These are phyloP conservation scores for Astraeus odoratus DNA, from an alignment of 768 basidiomycete genomes.

Conservation along the genomic window DNA sequence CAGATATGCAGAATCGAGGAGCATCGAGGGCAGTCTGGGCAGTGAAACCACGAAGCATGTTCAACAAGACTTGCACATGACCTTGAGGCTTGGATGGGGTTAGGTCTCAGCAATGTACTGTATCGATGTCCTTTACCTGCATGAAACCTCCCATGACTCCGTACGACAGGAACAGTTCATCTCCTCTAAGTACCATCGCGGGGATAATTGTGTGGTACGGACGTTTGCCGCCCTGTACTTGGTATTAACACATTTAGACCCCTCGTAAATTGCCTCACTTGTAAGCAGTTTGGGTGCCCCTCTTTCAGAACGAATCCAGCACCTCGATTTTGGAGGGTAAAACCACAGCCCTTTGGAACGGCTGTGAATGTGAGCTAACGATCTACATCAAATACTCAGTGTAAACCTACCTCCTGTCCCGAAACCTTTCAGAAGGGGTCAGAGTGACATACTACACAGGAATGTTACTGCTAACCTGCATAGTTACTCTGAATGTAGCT, in stretches of 20 bases:
- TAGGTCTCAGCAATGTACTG: background rate
- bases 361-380: conserved; percentile 36
- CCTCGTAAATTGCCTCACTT: conserved; percentile 36
- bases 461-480: conserved; percentile 42
- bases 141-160: conserved; percentile 93
- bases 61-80: conserved; percentile 90
- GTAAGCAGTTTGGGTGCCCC: conserved; percentile 78
- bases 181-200: conserved; percentile 68
- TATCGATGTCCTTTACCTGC: conserved; percentile 44
- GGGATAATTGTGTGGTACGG: conserved; percentile 95
- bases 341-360: conserved; percentile 90
- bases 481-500: conserved; percentile 89
- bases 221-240: conserved; percentile 68
- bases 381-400: background rate
- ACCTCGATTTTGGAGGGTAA: conserved; percentile 94
- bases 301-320: conserved; percentile 73
- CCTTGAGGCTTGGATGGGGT: conserved; percentile 69
- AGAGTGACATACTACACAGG: conserved; percentile 2
- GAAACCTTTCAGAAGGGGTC: conserved; percentile 47
- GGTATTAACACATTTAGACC: background rate
- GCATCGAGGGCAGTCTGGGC: conserved; percentile 89
- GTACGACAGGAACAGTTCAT: conserved; percentile 82
- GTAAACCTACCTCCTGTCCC: conserved; percentile 67
- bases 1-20: conserved; percentile 93
- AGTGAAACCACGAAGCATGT: conserved; percentile 81